Evolutionary conservation across 768 basidiomycete genomes (phyloP), one percentile per base, ranked within the genome.

Genomic region (Clavaria fumosa): DNA sequence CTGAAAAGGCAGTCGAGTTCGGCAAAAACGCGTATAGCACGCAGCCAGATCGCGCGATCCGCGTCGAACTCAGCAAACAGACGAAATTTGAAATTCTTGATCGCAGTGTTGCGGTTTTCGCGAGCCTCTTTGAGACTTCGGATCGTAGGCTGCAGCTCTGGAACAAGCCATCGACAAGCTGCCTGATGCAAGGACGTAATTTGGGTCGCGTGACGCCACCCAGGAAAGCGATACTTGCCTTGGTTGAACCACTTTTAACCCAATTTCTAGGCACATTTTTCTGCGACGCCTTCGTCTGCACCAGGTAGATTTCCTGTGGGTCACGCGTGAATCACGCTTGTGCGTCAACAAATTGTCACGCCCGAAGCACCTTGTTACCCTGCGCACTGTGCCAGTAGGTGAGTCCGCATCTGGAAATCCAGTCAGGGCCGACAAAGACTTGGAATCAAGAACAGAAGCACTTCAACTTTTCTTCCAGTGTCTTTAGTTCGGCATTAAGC

Each of bases 1-100:
- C 85, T 86, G 54, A 93, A 75, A 15, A 99, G 60, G 55, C 95
- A 99, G 55, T 99, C 95, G n/a, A 99, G 66, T 59, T 99, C 91
- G 5, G 95, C 81, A 35, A 93, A 69, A 11, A 86, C 76, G 24
- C 85, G 74, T 44, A 90, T 67, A 7, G 78, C 74, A n/a, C 77
- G 72, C 50, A 90, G 57, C 85, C 86, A 93, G 11, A 79, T 58
- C 10, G 70, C 64, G 31, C 84, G 75, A 50, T 91, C 84, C 3
- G 67, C 57, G 52, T 88, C 84, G 48, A 91, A 90, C 56, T 88
- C 83, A 20, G 63, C 69, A 47, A 68, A 93, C 12, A 91, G 60
- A 26, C 77, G 71, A 50, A 63, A 69, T 52, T 79, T 84, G 63
- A 96, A 99, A 7, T 72, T 68, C 53, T 81, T 89, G 58, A 88